These are phyloP conservation scores for Rhodosporidiobolus odoratus DNA, from an alignment of 768 basidiomycete genomes.

Conservation along the genomic window DNA sequence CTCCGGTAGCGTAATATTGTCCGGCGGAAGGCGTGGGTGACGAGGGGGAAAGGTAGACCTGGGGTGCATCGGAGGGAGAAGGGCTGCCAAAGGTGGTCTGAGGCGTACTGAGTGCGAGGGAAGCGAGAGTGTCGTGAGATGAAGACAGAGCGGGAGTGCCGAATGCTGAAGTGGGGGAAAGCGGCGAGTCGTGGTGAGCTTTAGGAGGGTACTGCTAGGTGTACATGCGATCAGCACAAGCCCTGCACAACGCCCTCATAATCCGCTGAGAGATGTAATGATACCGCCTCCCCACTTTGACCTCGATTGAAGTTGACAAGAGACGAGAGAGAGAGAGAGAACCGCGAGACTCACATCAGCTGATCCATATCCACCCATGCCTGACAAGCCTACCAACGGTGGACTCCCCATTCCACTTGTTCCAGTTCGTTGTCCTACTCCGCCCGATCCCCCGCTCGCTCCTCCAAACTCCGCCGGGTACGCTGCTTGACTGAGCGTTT, in stretches of 20 bases:
- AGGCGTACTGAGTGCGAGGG: background rate
- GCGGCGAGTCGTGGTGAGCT: conserved; percentile 6
- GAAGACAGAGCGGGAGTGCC: conserved; percentile 7
- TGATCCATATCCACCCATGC: background rate
- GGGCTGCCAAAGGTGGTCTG: background rate
- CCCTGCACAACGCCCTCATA: too few species aligned
- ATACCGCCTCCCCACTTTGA: too few species aligned
- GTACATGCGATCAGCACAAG: too few species aligned
- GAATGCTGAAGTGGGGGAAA: background rate
- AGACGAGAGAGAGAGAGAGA: too few species aligned
- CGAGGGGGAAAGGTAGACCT: background rate
- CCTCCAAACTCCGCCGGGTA: background rate
- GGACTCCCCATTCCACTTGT: background rate
- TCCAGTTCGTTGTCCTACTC: background rate
- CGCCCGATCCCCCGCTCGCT: background rate
- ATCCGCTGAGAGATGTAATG: too few species aligned
- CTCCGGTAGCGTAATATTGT: background rate
- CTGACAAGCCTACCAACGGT: background rate
- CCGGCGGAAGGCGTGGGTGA: background rate
- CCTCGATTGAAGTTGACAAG: too few species aligned
- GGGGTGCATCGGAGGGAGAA: background rate
- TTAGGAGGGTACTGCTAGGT: background rate
- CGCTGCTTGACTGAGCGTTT: background rate
- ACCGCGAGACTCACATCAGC: too few species aligned
- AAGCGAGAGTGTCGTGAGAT: background rate